These are phyloP conservation scores for Geotrichum ghanense DNA, from an alignment of 805 yeast species.

Conservation along the genomic window DNA sequence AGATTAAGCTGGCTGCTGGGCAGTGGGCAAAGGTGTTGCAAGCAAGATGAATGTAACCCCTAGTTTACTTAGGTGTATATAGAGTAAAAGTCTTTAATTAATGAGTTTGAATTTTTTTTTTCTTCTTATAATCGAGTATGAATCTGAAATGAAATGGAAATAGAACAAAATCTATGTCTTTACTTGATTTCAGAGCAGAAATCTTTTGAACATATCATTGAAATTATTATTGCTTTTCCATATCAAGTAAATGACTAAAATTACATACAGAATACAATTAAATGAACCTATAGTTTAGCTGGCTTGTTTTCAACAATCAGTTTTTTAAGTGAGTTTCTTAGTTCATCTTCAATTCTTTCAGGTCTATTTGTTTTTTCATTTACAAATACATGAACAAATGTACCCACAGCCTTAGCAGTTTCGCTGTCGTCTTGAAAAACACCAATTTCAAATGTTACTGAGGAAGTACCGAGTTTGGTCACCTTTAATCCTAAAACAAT, in stretches of 20 bases:
- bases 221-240: too few species aligned
- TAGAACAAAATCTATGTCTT: too few species aligned
- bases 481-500: conserved; percentile 19
- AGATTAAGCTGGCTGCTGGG: conserved; percentile 9
- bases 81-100: neutral
- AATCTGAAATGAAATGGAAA: neutral
- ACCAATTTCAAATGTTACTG: conserved; percentile 21
- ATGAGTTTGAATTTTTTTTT: neutral
- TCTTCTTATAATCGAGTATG: neutral
- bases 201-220: neutral
- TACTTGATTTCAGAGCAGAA: neutral
- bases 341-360: neutral
- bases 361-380: conserved; percentile 13
- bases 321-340: neutral
- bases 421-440: conserved; percentile 18
- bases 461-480: conserved; percentile 17
- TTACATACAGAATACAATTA: too few species aligned
- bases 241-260: too few species aligned
- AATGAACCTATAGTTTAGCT: too few species aligned
- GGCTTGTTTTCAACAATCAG: neutral
- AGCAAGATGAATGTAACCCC: too few species aligned
- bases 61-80: neutral
- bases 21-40: conserved; percentile 8
- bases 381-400: conserved; percentile 21
- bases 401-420: conserved; percentile 19